Conservation (phyloP, 73 alveolate genomes). For the Tetrahymena malaccensis region DNA sequence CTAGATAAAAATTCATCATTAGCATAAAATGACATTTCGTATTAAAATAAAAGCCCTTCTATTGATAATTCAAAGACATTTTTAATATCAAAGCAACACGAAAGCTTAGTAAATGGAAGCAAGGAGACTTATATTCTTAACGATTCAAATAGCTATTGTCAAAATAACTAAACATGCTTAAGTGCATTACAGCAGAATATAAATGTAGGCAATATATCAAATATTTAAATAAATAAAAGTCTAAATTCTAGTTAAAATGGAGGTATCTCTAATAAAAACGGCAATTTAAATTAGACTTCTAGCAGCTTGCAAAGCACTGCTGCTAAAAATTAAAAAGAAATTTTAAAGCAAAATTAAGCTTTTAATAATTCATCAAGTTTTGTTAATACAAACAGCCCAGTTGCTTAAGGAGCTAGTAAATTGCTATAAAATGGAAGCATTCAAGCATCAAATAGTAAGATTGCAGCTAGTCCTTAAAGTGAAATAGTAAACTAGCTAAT, state of each 20-base stretch:
- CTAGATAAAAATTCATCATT: neutral
- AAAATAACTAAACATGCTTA: neutral
- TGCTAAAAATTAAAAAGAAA: neutral
- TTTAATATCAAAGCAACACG: neutral
- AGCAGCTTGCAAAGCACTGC: neutral
- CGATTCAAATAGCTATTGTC: neutral
- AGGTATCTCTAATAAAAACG: neutral
- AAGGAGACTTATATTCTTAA: neutral
- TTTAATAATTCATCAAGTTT: neutral
- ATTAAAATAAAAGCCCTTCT: neutral
- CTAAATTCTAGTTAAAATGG: neutral
- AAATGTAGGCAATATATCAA: neutral
- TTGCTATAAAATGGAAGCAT: neutral
- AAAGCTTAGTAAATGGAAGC: neutral
- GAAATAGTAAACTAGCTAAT: neutral
- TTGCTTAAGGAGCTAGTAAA: neutral
- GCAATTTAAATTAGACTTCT: neutral
- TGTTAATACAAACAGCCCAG: neutral
- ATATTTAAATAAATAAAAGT: neutral
- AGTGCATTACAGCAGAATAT: neutral
- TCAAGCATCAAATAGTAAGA: neutral
- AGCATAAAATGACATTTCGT: neutral
- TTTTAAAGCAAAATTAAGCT: neutral
- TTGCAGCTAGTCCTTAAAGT: neutral
- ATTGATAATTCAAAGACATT: neutral